Conservation (phyloP, 1,284 basidiomycete species). For the Boletus sp. region DNA sequence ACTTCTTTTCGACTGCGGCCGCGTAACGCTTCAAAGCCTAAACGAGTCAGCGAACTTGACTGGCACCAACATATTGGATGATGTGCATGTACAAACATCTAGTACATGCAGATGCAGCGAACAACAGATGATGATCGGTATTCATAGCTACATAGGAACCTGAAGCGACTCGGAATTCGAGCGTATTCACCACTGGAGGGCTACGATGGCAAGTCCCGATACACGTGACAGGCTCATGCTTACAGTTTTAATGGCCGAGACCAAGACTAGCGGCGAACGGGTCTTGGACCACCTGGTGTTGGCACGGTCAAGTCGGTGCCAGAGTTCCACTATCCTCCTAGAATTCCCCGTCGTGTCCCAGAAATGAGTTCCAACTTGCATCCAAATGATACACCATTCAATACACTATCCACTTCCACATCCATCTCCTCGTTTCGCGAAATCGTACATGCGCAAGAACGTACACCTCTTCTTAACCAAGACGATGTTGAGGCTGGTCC, state of each 20-base stretch:
- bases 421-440: constrained; percentile 29
- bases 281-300: neutral
- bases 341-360: neutral
- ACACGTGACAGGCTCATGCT: neutral
- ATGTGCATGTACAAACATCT: no score
- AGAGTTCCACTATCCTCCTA: neutral
- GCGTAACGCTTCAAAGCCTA: no score
- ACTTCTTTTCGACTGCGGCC: no score
- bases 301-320: neutral
- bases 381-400: constrained; percentile 15
- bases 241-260: neutral
- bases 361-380: constrained; percentile 16
- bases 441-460: constrained; percentile 23
- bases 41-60: no score
- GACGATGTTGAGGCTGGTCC: constrained; percentile 28
- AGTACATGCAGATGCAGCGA: no score
- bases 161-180: no score
- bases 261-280: neutral
- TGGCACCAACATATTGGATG: no score
- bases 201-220: no score
- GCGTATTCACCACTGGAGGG: no score
- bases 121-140: no score
- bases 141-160: no score
- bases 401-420: constrained; percentile 29
- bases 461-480: constrained; percentile 21